phyloP scores from a whole-genome alignment of 768 basidiomycete species.

The Amanita rubescens region DNA sequence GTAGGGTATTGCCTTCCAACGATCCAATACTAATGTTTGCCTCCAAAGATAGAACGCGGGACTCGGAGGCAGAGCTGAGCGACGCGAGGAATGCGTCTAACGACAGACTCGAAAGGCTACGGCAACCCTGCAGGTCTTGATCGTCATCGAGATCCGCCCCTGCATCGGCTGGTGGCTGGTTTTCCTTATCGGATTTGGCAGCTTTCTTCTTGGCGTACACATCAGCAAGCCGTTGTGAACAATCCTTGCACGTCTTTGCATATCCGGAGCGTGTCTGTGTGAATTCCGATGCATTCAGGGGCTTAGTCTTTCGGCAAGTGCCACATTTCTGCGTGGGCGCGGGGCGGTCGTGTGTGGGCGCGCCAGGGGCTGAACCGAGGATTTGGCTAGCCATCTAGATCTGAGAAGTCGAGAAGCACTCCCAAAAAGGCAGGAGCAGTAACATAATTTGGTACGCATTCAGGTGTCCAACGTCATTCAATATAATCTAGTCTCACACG shows the following conservation, averaged over 20 bases:
- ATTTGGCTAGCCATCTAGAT: neutral
- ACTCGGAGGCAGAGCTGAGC: neutral
- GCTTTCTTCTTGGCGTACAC: neutral
- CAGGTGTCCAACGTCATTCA: too few relatives aligned
- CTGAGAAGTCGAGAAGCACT: neutral
- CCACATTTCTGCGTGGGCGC: neutral
- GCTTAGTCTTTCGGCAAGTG: neutral
- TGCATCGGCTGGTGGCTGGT: neutral
- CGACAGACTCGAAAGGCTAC: neutral
- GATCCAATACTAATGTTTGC: conserved; percentile 5
- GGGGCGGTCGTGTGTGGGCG: neutral
- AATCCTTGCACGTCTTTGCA: neutral
- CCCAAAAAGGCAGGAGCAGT: neutral
- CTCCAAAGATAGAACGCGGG: neutral
- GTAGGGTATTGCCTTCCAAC: neutral
- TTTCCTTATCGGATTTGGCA: neutral
- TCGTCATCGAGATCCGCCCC: neutral
- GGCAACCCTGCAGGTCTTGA: neutral
- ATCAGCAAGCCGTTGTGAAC: neutral
- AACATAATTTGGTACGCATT: neutral
- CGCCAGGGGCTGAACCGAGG: neutral
- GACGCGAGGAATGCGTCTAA: neutral
- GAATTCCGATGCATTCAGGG: neutral
- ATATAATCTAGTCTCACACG: too few relatives aligned
- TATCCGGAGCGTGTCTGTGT: neutral